These are phyloP conservation scores for Collybia sp. DNA, from an alignment of 768 basidiomycete species.

Conservation along the genomic window DNA sequence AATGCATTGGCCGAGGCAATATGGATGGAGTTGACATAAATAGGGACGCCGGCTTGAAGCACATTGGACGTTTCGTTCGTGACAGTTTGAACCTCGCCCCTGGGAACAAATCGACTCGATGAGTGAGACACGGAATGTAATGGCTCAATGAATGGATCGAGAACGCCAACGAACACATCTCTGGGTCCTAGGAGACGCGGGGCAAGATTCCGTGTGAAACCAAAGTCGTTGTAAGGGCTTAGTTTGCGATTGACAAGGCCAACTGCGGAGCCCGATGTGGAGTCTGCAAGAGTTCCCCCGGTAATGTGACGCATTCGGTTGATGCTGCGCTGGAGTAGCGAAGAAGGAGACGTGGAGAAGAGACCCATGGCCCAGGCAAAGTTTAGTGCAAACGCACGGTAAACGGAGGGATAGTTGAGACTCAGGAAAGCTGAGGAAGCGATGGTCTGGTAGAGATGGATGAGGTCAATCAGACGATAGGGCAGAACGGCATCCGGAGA, in stretches of 20 bases:
- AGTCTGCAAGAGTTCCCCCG: conserved; percentile 67
- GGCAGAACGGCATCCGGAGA: conserved; percentile 57
- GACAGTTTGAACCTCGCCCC: conserved; percentile 57
- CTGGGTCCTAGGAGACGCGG: background rate
- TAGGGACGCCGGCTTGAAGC: conserved; percentile 77
- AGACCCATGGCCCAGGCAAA: conserved; percentile 89
- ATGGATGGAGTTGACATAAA: conserved; percentile 71
- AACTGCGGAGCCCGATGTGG: conserved; percentile 54
- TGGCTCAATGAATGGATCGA: background rate
- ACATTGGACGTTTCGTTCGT: conserved; percentile 59
- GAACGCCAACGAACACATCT: background rate
- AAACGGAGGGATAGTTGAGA: conserved; percentile 85
- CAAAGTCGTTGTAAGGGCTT: conserved; percentile 65
- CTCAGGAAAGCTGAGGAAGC: conserved; percentile 74
- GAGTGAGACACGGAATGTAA: background rate
- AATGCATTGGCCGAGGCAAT: conserved; percentile 87
- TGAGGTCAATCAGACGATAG: conserved; percentile 74
- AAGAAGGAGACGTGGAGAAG: conserved; percentile 45
- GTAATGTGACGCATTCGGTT: conserved; percentile 79
- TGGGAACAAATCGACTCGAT: background rate
- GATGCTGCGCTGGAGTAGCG: conserved; percentile 71
- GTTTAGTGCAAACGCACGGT: conserved; percentile 77
- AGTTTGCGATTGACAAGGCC: conserved; percentile 77
- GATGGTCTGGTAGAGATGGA: conserved; percentile 83
- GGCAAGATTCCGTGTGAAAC: background rate